Evolutionary conservation across 345 rosid genomes (phyloP).

Genomic region (Brassica juncea): DNA sequence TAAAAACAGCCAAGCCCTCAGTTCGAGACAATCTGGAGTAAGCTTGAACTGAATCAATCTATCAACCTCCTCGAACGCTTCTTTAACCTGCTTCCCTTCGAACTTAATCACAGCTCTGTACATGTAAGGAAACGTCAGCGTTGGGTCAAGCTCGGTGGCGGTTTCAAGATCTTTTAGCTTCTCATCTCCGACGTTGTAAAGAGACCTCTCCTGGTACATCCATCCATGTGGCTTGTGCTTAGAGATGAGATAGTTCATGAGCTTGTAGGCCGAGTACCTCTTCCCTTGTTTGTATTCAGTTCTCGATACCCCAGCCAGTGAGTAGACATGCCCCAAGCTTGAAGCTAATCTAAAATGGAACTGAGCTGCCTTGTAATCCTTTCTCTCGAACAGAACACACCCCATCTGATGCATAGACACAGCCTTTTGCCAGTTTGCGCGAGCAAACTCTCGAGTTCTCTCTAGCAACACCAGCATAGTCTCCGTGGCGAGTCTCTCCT

Average conservation of each 20-base stretch:
- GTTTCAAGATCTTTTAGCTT: constrained; percentile 61
- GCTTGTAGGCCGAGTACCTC: constrained; percentile 62
- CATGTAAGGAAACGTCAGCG: constrained; percentile 74
- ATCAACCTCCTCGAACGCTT: constrained; percentile 71
- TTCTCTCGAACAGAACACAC: constrained; percentile 65
- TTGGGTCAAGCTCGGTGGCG: constrained; percentile 87
- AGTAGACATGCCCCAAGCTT: constrained; percentile 79
- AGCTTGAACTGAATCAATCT: constrained; percentile 70
- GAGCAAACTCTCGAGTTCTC: constrained; percentile 65
- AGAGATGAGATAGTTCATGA: constrained; percentile 62
- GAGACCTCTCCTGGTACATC: constrained; percentile 93
- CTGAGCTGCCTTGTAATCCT: constrained; percentile 59
- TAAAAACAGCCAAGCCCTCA: constrained; percentile 77
- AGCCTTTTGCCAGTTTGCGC: constrained; percentile 72
- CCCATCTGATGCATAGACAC: constrained; percentile 82
- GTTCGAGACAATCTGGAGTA: constrained; percentile 74
- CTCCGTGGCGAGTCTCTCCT: constrained; percentile 51
- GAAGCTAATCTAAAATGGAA: constrained; percentile 68
- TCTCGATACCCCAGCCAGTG: constrained; percentile 79
- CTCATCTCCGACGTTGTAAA: constrained; percentile 61
- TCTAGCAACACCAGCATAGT: constrained; percentile 57
- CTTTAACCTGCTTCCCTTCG: constrained; percentile 61
- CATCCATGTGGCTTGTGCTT: constrained; percentile 74
- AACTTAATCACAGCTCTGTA: constrained; percentile 66
- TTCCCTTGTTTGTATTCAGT: constrained; percentile 76